These are phyloP conservation scores for Fusarium newnesense DNA, from an alignment of 2,329 filamentous ascomycete genomes.

Conservation along the genomic window DNA sequence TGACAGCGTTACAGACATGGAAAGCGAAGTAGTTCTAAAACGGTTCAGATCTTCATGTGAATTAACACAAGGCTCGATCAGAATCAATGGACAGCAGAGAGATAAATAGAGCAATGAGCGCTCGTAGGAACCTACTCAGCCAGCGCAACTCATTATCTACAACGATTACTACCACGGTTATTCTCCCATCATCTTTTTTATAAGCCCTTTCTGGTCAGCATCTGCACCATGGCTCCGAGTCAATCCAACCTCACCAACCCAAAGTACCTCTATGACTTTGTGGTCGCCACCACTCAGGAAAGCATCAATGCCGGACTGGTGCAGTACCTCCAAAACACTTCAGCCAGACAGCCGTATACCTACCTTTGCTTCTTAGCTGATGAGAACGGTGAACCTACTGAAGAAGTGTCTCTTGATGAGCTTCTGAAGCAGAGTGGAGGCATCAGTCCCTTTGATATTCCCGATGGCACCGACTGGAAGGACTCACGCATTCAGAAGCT, in stretches of 20 bases:
- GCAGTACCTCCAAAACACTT: not conserved
- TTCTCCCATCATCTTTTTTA: too few species aligned
- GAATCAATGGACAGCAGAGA: not conserved
- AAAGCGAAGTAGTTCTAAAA: not conserved
- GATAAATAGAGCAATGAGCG: not conserved
- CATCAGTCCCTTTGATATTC: not conserved
- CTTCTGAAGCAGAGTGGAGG: not conserved
- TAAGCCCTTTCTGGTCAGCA: too few species aligned
- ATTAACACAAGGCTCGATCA: too few species aligned
- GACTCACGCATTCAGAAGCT: not conserved
- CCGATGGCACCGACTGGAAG: not conserved
- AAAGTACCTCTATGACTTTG: not conserved
- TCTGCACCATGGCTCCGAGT: not conserved
- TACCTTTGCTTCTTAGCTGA: not conserved
- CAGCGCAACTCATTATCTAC: not conserved
- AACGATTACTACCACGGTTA: too few species aligned
- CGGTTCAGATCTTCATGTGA: too few species aligned
- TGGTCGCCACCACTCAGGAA: not conserved
- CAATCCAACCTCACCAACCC: not conserved
- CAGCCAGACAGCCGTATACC: not conserved
- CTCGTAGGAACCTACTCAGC: not conserved
- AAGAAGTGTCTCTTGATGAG: not conserved
- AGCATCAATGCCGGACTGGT: not conserved
- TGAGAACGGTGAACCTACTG: not conserved
- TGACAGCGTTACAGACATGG: too few species aligned